A percentile compares a stretch with the other conserved stretches of the same genome.
Evolutionary conservation across 163 green algal species (phyloP).

Genomic region (Prototheca wickerhamii): DNA sequence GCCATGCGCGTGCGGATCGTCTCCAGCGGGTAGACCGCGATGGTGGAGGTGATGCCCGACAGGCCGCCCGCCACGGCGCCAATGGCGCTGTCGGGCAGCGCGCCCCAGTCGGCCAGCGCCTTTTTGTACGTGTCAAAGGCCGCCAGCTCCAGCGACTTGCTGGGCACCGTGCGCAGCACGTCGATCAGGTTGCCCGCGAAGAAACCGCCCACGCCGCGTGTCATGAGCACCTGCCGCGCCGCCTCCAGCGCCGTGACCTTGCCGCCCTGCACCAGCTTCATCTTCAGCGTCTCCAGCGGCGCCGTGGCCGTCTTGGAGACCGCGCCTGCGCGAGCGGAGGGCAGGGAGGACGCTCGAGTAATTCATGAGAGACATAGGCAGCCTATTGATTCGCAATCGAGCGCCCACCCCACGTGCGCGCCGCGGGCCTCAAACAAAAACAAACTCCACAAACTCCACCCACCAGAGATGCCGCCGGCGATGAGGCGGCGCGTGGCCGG

Average conservation of each 20-base stretch:
- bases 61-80: constrained; percentile 17
- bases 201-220: constrained; percentile 1
- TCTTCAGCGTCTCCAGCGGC: constrained; percentile 30
- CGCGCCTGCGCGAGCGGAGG: constrained; percentile 11
- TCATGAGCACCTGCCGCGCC: not conserved
- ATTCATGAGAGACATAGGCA: not conserved
- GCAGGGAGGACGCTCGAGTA: not conserved
- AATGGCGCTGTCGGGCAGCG: constrained; percentile 5
- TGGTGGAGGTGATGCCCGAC: constrained; percentile 19
- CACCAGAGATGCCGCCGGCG: constrained; percentile 1
- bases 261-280: constrained; percentile 31
- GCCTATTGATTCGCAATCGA: no score
- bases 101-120: constrained; percentile 1
- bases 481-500: not conserved
- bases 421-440: no score
- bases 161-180: constrained; percentile 33
- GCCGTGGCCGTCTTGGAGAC: constrained; percentile 34
- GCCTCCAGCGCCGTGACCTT: constrained; percentile 6
- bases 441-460: not conserved
- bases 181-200: constrained; percentile 26
- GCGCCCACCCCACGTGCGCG: no score
- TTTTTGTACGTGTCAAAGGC: constrained; percentile 37
- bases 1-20: constrained; percentile 33
- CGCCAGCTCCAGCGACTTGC: constrained; percentile 34
- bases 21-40: constrained; percentile 33